phyloP scores from a whole-genome alignment of 148 eudicot species.

The Camellia lanceoleosa region DNA sequence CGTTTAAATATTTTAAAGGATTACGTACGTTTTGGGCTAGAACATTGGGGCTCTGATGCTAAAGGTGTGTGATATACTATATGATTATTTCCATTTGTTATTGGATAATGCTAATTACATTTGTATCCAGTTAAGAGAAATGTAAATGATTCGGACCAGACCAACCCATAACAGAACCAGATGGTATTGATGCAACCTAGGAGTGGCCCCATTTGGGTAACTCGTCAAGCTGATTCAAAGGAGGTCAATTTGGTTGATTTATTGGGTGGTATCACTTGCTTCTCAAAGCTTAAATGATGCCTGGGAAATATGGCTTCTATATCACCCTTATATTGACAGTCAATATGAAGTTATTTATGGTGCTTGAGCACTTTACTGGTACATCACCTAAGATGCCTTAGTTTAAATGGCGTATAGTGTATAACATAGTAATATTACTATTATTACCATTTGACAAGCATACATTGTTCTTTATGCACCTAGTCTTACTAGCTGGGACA shows the following conservation, averaged over 20 bases:
- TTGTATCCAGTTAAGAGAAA: background rate
- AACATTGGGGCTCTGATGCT: slow-evolving; percentile 99
- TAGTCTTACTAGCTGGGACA: background rate
- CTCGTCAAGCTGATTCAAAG: background rate
- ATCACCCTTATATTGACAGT: background rate
- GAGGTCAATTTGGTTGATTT: background rate
- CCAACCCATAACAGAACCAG: too few relatives aligned
- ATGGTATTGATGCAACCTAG: background rate
- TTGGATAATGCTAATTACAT: background rate
- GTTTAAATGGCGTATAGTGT: background rate
- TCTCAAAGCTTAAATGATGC: background rate
- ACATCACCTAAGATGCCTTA: background rate
- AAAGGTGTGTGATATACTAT: slow-evolving; percentile 55
- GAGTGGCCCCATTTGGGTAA: background rate
- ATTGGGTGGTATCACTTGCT: background rate
- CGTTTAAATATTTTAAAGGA: slow-evolving; percentile 78
- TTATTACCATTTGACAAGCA: background rate
- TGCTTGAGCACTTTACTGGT: background rate
- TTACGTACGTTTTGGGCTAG: slow-evolving; percentile 85
- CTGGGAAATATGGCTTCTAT: background rate
- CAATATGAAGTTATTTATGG: background rate
- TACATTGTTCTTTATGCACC: background rate
- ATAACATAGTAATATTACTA: background rate
- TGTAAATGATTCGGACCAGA: background rate
- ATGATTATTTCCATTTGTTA: background rate